Base-by-base conservation (phyloP, 192 early-diverging fungal genomes). In the Coemansia sp. region DNA sequence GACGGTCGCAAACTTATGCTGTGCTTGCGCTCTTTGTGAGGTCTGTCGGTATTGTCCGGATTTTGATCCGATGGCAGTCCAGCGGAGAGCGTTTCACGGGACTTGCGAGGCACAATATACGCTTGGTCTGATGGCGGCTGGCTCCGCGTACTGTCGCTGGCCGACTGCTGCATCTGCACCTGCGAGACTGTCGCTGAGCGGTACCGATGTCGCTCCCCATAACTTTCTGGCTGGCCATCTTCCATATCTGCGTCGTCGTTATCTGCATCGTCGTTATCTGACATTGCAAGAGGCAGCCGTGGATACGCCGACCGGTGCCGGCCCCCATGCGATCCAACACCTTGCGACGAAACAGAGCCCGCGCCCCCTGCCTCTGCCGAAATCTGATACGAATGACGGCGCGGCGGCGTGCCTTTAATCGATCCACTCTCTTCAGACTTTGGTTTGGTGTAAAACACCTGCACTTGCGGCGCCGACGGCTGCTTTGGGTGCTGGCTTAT, bases 381-480 rank as follows among this genome's bases (percentile, higher is more conserved):
- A 23, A 69, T 14, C 53, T 79, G 76, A 49, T 79, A 73, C 55
- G 78, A 81, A 29, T 81, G 73, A 43, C 78, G 78, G 23, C 78
- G 78, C 14, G 73, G 57, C 20, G 78, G 73, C 3, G 65, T 65
- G 16, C 41, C 24, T 38, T 54, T 68, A 61, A 64, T 64, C 9
- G 56, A 45, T 0, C 27, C 13, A 11, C 54, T 16, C 4, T 64
- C 77, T 19, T 62, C 72, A 18, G 54, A 53, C 1, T 51, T 8
- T 10, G 64, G 68, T 56, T 66, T 70, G n/a, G 68, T 67, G 24
- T 71, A 66, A 53, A 71, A 77, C 18, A 77, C 74, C 8, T 71
- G 74, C 3, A 71, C 74, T 23, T 77, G 74, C 6, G 74, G 61
- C 47, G 62, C 56, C 7, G 69, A 53, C 12, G 68, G 69, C 1